Conservation (phyloP, 495 filamentous ascomycete species). For the Polyplosphaeria fusca region DNA sequence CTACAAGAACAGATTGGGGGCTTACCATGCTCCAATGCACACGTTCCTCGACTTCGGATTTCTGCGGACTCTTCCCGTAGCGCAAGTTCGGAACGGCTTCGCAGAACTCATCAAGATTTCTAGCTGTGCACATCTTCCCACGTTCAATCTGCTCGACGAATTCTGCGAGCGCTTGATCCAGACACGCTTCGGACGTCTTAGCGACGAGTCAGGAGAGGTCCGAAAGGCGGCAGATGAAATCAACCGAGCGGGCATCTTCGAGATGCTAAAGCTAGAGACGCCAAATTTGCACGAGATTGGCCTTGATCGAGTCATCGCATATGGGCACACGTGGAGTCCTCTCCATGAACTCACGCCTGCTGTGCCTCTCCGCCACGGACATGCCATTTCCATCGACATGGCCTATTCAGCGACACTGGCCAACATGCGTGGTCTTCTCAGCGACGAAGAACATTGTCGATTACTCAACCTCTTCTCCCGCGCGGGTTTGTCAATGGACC, state of each 20-base stretch:
- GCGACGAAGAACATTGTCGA: conserved; percentile 51
- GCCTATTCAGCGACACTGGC: conserved; percentile 63
- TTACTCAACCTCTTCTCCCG: conserved; percentile 58
- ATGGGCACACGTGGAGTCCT: conserved; percentile 58
- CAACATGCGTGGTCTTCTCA: conserved; percentile 50
- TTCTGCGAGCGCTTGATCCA: not conserved
- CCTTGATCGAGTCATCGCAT: conserved; percentile 63
- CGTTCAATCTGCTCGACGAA: conserved; percentile 52
- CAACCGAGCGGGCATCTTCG: conserved; percentile 56
- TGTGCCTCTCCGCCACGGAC: conserved; percentile 60
- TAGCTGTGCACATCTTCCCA: conserved; percentile 56
- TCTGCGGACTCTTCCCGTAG: conserved; percentile 55
- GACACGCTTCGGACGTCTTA: conserved; percentile 20
- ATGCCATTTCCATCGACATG: conserved; percentile 67
- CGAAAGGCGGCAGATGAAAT: conserved; percentile 57
- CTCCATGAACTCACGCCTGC: conserved; percentile 49
- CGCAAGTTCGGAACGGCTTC: conserved; percentile 64
- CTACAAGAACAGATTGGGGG: conserved; percentile 66
- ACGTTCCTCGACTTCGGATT: conserved; percentile 67
- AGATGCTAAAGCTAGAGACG: conserved; percentile 63
- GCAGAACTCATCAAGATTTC: conserved; percentile 67
- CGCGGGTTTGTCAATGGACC: conserved; percentile 61
- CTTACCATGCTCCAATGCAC: conserved; percentile 63
- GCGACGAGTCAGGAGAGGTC: conserved; percentile 49
- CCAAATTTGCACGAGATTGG: conserved; percentile 64